Percentiles rank a stretch among this genome's conserved stretches.
phyloP scores from a whole-genome alignment of 257 asterid genomes.

The Solanum peruvianum region DNA sequence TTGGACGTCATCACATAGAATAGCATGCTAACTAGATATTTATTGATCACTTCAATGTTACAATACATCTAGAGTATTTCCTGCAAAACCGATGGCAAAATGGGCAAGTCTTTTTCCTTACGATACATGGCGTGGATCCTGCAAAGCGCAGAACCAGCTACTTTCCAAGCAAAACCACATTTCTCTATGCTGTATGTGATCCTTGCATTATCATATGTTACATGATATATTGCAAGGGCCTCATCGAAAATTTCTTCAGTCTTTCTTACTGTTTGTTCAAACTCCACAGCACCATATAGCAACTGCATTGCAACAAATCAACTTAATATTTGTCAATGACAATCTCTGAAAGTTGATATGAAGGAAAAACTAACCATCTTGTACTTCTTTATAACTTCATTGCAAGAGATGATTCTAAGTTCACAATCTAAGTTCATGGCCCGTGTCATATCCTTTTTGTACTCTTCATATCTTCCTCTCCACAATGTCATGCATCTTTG shows the following conservation, averaged over 20 bases:
- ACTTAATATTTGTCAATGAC: background rate
- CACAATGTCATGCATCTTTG: slow-evolving; percentile 23
- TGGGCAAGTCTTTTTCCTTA: slow-evolving; percentile 20
- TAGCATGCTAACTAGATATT: background rate
- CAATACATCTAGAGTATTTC: slow-evolving; percentile 14
- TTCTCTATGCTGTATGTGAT: background rate
- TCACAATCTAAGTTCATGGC: slow-evolving; percentile 26
- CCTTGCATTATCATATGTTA: slow-evolving; percentile 32
- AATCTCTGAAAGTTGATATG: background rate
- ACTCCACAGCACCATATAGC: slow-evolving; percentile 45
- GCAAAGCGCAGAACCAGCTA: slow-evolving; percentile 62
- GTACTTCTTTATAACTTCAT: slow-evolving; percentile 46
- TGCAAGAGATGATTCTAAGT: slow-evolving; percentile 22
- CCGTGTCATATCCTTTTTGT: slow-evolving; percentile 31
- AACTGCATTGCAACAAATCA: slow-evolving; percentile 28
- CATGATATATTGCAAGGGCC: slow-evolving; percentile 55
- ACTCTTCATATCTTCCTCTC: slow-evolving; percentile 20
- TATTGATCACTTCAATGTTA: background rate
- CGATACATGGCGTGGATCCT: slow-evolving; percentile 20
- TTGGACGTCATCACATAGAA: background rate
- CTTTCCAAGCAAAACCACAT: slow-evolving; percentile 68
- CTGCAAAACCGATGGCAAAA: slow-evolving; percentile 41
- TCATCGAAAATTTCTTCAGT: slow-evolving; percentile 28
- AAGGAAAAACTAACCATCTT: slow-evolving; percentile 33
- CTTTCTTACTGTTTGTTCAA: slow-evolving; percentile 37